Conservation (phyloP, 208 protist species). For the Acanthamoeba lenticulata region DNA sequence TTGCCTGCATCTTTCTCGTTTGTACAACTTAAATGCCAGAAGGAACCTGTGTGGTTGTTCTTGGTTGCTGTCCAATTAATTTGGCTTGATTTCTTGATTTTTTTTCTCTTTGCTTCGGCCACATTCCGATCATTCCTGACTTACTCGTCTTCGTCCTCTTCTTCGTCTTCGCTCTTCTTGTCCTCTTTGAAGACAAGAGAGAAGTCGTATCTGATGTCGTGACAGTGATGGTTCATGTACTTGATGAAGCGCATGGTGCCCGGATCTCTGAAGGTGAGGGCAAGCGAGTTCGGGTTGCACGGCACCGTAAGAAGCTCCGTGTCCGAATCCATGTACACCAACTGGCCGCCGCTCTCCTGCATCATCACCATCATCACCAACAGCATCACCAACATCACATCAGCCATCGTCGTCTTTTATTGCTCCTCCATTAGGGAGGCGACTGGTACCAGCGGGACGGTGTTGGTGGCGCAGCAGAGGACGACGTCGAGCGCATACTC, state of each 20-base stretch:
- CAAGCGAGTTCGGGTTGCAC: conserved; percentile 6
- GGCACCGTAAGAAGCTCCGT: conserved; percentile 37
- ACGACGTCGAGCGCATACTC: conserved; percentile 30
- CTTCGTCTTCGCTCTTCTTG: neutral
- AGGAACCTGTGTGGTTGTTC: too few species aligned
- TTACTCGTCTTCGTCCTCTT: neutral
- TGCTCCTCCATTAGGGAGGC: too few species aligned
- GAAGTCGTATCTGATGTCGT: conserved; percentile 57
- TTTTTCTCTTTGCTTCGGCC: too few species aligned
- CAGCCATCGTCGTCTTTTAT: too few species aligned
- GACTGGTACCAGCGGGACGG: neutral
- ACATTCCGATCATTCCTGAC: too few species aligned
- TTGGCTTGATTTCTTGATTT: too few species aligned
- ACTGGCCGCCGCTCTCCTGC: conserved; percentile 16
- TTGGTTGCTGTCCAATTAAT: too few species aligned
- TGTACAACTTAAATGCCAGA: too few species aligned
- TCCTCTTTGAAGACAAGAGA: conserved; percentile 26
- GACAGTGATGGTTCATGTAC: conserved; percentile 56
- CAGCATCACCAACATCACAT: too few species aligned
- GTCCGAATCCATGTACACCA: conserved; percentile 38
- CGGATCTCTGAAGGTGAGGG: conserved; percentile 10
- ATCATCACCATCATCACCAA: neutral
- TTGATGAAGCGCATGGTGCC: conserved; percentile 48
- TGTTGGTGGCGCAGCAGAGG: conserved; percentile 46
- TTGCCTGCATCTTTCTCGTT: conserved; percentile 12